Evolutionary conservation across 495 filamentous ascomycete genomes (phyloP), one percentile per base, ranked within the genome.

Genomic region (Trichoderma asperelloides): DNA sequence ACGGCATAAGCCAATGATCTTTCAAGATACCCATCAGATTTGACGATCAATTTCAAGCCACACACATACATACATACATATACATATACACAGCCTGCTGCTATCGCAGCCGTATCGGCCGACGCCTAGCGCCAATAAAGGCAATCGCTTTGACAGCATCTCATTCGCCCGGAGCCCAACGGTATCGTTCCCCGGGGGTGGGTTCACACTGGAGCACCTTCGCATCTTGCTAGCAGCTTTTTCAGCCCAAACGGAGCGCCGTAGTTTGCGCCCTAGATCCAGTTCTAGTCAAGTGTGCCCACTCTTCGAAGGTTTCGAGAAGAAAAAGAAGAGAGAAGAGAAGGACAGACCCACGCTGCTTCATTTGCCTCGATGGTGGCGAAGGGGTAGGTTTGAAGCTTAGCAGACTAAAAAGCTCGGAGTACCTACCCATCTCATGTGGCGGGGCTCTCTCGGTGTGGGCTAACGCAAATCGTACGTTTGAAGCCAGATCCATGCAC

Each of bases 111-210:
- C 55, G 55, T 28, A 60, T 60, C 55, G 55, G 55, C 55, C 55
- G 55, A 60, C 55, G 55, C 23, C 27, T 60, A 60, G 55, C 55
- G 55, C 55, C 55, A 60, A 60, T 60, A 60, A 60, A 15, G 16
- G 55, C 23, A 13, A 30, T 27, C 7, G 3, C 27, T 9, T 18
- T 21, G 23, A 27, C 23, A 13, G 27, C 49, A 21, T 60, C 55
- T 30, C 55, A 60, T 60, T 60, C n/a, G 55, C 55, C 13, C 55
- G 55, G 55, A 60, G 55, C 55, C 55, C 55, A 30, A 30, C 55
- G 23, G 55, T 21, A 2, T 60, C 5, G 55, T 60, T 60, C 55
- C 55, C 55, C 55, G 55, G 55, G 2, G 27, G 55, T 60, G 55
- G 55, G 23, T 25, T 60, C 15, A 30, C 23, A 25, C 55, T 30